Evolutionary conservation across 352 stramenopile genomes (phyloP).

Genomic region (Blastocystis sp.): DNA sequence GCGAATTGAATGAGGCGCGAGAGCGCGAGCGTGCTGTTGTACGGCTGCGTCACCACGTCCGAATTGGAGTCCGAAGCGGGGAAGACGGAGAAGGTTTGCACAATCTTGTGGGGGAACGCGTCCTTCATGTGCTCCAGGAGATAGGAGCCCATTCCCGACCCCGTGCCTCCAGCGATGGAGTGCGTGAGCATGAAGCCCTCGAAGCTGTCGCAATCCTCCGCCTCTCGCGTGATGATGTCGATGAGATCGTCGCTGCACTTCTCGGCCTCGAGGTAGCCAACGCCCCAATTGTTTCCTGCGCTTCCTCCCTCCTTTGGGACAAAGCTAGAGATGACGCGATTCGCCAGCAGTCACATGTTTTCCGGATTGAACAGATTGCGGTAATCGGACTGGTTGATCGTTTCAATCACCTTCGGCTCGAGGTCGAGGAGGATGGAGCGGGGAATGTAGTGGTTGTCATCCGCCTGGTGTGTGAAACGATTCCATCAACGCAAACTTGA

Average conservation of each 20-base stretch:
- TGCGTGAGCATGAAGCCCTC: slow-evolving; percentile 97
- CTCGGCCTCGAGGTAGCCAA: slow-evolving; percentile 87
- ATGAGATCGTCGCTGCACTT: slow-evolving; percentile 94
- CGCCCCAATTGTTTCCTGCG: slow-evolving; percentile 90
- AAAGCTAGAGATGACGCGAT: slow-evolving; percentile 72
- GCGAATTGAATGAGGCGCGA: slow-evolving; percentile 97
- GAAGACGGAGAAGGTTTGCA: slow-evolving; percentile 93
- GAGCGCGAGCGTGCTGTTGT: slow-evolving; percentile 98
- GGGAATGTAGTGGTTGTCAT: slow-evolving; percentile 98
- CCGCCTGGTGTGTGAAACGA: slow-evolving; percentile 79
- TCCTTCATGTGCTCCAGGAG: slow-evolving; percentile 98
- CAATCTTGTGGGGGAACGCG: slow-evolving; percentile 99
- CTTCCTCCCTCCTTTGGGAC: slow-evolving; percentile 87
- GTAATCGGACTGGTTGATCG: slow-evolving; percentile 88
- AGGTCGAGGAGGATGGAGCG: slow-evolving; percentile 95
- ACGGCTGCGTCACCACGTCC: slow-evolving; percentile 99
- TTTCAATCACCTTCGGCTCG: slow-evolving; percentile 91
- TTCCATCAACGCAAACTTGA: slow-evolving; percentile 77
- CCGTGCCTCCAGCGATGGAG: slow-evolving; percentile 97
- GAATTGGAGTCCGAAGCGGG: slow-evolving; percentile 57
- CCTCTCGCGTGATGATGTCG: slow-evolving; percentile 99
- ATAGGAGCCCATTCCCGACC: slow-evolving; percentile 97
- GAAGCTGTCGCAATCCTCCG: slow-evolving; percentile 89
- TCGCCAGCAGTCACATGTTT: slow-evolving; percentile 87
- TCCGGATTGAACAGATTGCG: slow-evolving; percentile 97